Base-by-base conservation (phyloP, 1,284 basidiomycete genomes). In the Rhodotorula sp. region DNA sequence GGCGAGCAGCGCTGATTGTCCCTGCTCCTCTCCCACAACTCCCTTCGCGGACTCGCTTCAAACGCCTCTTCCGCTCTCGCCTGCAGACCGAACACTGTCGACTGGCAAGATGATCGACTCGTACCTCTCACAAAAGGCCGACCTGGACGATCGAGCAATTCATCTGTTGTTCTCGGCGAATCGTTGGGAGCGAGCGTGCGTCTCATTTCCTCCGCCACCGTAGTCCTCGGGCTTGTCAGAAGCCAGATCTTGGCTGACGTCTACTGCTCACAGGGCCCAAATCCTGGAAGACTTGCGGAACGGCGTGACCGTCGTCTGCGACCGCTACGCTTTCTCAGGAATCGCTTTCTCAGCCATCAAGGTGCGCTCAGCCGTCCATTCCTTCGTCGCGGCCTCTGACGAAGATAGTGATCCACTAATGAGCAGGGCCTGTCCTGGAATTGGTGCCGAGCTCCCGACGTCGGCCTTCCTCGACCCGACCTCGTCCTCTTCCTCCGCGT, bases 111-210 rank as follows among this genome's bases (percentile, higher is more conserved):
- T 95, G 88, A 96, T 99, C 78, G 89, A 99, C 80, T 85, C 89
- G 19, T 99, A 99, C 81, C 84, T 99, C 48, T 77, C 87, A 64
- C 90, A 89, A 27, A 81, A 89, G 67, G 85, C 88, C 15, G 92
- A 98, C 30, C 84, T 98, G 62, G 92, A 96, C 80, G 93, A 98
- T 81, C 89, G 85, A 74, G 90, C 90, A 4, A 89, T 99, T 65
- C 95, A 99, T 79, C 86, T 98, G 1, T 86, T 99, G 65, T 99
- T 99, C 83, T 90, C 92, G 59, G 95, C 94, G 1, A 99, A 99
- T 79, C 87, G 95, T 30, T 99, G 96, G 95, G 95, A 99, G 80
- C 85, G 90, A 74, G 88, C 89, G 90, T 94, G 75, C 79, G 88
- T 85, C n/a, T 58, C 73, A 34, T 39, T 52, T 57, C 54, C 32